Base-by-base conservation (phyloP, 257 asterid genomes). In the Datura wrightii region DNA sequence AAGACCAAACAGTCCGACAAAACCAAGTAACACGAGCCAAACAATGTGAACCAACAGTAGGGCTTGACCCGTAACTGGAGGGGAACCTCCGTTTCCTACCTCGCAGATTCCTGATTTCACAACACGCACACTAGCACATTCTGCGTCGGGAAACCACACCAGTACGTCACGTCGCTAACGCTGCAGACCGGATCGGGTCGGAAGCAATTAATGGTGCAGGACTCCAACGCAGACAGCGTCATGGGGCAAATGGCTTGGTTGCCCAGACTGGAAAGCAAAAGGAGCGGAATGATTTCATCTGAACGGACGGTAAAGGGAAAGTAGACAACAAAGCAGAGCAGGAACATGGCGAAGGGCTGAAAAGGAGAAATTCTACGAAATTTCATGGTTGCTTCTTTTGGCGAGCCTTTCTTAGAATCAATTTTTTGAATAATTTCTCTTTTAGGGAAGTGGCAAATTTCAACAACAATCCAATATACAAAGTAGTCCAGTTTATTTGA, bases 81-180 rank as follows among this genome's bases (percentile, higher is more conserved):
- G 95, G 58, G 98, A 89, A 6, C 97, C 98, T n/a, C 97, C 97
- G 85, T 92, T 93, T 4, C 95, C 97, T 53, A 94, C 95, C 83
- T 92, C 97, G 80, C 99, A 96, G 36, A 87, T 90, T 82, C 98
- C 98, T 41, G 86, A 10, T 88, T 93, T 94, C 71, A 87, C 90
- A 67, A 94, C 99, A 3, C 92, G 92, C 54, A 93, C 90, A 5
- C 98, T 98, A 18, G 92, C 93, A 85, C 99, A 96, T 56, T 87
- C 92, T 10, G 98, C 99, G 70, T 96, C 99, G 5, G 96, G 93
- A 98, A 96, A 54, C 99, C 99, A 85, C 99, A 96, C 99, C 99
- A 96, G 80, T 96, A 96, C 86, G 98, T 96, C 55, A 92, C 89
- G 53, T 97, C 97, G 78, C 94, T 94, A 36, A 83, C 92, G 14